Base-by-base conservation (phyloP, 495 filamentous ascomycete species). In the Aspergillus sparsus region DNA sequence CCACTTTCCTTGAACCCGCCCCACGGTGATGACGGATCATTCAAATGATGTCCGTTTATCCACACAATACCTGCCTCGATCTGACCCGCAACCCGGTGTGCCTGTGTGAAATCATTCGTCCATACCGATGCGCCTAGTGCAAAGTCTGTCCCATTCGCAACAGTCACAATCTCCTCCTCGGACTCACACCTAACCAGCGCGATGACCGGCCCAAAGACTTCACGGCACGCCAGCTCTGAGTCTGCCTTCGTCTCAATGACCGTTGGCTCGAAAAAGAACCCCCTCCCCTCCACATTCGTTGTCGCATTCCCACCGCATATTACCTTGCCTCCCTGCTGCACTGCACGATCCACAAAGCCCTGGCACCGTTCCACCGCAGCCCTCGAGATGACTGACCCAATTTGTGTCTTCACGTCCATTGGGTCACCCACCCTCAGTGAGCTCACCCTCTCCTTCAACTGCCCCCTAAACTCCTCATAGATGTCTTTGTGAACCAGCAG, bases 11-110 rank as follows among this genome's bases (percentile, higher is more conserved):
- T 81, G 52, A 80, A 76, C 12, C 83, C 83, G 21, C 83, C 83
- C 82, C 82, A 85, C 6, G 83, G 81, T 53, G 81, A 84, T 49
- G 80, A 83, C n/a, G 82, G 81, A 52, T 84, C 82, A 58, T 84
- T 84, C 35, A 83, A 70, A 67, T 87, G 83, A 66, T 87, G 83
- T 10, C 81, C 83, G 61, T 87, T 87, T 27, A 85, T 79, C 83
- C 84, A 86, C 12, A 82, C 82, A 59, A 85, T 85, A 0, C 84
- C 84, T 0, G 82, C 78, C 44, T 85, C 80, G 36, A 87, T 83
- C 45, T 73, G 71, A 33, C 76, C 78, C 1, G 82, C 80, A 3
- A 85, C 79, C 1, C 83, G 77, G 67, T 82, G 80, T 10, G 84
- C 84, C 64, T 83, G 82, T 12, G 74, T 77, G 37, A 86, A 71